phyloP scores from a whole-genome alignment of 164 flowering plant species.

The Magnolia officinalis region DNA sequence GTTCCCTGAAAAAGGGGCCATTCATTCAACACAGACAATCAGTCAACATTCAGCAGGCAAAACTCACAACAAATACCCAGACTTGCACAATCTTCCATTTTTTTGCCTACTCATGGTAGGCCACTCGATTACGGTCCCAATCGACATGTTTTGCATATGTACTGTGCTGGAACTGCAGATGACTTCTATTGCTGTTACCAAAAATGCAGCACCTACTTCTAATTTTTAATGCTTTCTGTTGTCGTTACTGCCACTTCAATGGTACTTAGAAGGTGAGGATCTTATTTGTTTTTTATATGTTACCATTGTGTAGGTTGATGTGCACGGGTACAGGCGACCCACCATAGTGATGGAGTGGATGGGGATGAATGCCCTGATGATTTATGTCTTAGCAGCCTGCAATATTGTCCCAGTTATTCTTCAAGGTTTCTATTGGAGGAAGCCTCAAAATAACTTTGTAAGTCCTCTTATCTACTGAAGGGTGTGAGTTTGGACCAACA shows the following conservation, averaged over 20 bases:
- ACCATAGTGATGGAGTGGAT: conserved; percentile 60
- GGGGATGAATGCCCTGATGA: conserved; percentile 65
- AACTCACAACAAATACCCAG: too few species aligned
- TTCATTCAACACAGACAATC: too few species aligned
- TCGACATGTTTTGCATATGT: too few species aligned
- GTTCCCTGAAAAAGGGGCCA: too few species aligned
- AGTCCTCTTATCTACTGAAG: conserved; percentile 5
- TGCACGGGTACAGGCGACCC: conserved; percentile 41
- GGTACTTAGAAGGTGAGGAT: not conserved
- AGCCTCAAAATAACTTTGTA: conserved; percentile 64
- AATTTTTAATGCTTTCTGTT: not conserved
- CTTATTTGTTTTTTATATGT: not conserved
- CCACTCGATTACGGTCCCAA: too few species aligned
- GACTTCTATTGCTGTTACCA: too few species aligned
- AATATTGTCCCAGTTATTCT: conserved; percentile 50
- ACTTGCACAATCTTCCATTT: too few species aligned
- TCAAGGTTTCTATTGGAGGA: conserved; percentile 71
- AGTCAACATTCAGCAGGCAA: too few species aligned
- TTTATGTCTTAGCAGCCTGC: conserved; percentile 60
- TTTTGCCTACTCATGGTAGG: too few species aligned
- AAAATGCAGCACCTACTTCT: too few species aligned
- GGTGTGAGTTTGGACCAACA: not conserved
- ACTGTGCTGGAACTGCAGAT: too few species aligned
- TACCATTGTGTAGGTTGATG: conserved; percentile 50
- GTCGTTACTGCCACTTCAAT: not conserved